phyloP scores from a whole-genome alignment of 108 stramenopile genomes.

The Cyclotella baltica region DNA sequence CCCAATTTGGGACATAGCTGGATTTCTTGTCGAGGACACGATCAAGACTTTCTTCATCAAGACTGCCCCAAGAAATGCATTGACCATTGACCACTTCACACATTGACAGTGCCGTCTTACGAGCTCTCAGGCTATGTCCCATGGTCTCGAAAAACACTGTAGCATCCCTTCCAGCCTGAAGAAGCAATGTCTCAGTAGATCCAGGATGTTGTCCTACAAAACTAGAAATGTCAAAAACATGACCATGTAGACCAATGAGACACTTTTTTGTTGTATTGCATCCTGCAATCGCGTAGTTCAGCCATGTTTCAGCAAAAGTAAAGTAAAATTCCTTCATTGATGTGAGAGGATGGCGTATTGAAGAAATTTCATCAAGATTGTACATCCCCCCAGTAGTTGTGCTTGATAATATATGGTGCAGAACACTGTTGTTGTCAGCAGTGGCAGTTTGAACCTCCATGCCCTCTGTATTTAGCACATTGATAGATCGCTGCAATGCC shows the following conservation, averaged over 20 bases:
- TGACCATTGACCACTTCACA: constrained; percentile 71
- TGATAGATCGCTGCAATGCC: constrained; percentile 61
- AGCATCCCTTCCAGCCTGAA: constrained; percentile 90
- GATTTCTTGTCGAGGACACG: neutral
- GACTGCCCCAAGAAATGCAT: constrained; percentile 23
- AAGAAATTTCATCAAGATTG: neutral
- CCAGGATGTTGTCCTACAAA: constrained; percentile 94
- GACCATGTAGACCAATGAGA: constrained; percentile 89
- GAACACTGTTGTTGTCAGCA: constrained; percentile 10
- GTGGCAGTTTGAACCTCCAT: neutral
- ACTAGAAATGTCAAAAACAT: constrained; percentile 90
- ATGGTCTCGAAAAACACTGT: constrained; percentile 92
- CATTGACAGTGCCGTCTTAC: constrained; percentile 59
- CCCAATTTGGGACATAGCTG: constrained; percentile 14
- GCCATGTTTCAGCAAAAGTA: constrained; percentile 70
- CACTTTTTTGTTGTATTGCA: constrained; percentile 65
- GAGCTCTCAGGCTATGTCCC: constrained; percentile 81
- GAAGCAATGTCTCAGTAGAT: constrained; percentile 89
- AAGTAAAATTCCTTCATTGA: constrained; percentile 83
- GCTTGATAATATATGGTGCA: constrained; percentile 44
- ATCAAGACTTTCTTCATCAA: neutral
- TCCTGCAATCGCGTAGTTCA: constrained; percentile 80
- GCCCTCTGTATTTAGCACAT: constrained; percentile 5
- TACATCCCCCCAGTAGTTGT: neutral
- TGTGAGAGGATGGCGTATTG: neutral